These are phyloP conservation scores for Conringia planisiliqua DNA, from an alignment of 345 rosid species.

Conservation along the genomic window DNA sequence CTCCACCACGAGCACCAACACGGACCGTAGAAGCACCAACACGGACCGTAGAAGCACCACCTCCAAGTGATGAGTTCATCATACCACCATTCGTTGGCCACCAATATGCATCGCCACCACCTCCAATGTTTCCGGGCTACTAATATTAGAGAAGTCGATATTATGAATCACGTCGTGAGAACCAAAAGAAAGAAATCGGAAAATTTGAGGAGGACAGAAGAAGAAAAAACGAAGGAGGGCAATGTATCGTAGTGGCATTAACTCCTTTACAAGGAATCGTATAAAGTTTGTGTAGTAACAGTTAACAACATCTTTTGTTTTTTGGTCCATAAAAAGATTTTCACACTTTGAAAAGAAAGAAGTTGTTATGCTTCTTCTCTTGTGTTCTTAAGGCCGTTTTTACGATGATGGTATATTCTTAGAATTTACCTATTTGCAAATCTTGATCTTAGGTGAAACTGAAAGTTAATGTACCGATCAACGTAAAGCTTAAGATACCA, in stretches of 20 bases:
- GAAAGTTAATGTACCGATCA: neutral
- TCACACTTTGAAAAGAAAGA: neutral
- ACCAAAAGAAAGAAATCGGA: neutral
- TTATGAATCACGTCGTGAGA: neutral
- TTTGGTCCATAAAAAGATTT: neutral
- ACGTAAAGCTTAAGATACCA: too few species aligned
- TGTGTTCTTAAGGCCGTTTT: neutral
- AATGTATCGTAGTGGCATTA: constrained; percentile 24
- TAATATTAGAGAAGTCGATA: constrained; percentile 31
- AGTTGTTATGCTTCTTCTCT: constrained; percentile 14
- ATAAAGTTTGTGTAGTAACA: constrained; percentile 24
- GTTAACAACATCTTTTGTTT: constrained; percentile 19
- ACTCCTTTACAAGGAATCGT: neutral
- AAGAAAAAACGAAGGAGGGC: constrained; percentile 8
- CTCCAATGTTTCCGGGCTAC: constrained; percentile 71
- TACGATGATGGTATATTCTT: neutral
- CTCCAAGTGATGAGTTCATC: constrained; percentile 33
- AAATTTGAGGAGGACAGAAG: constrained; percentile 12
- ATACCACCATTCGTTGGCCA: constrained; percentile 63
- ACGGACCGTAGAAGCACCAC: constrained; percentile 30
- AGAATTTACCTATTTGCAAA: neutral
- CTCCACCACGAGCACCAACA: constrained; percentile 28
- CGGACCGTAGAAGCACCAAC: constrained; percentile 24
- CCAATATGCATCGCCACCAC: constrained; percentile 77
- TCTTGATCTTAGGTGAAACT: neutral